Evolutionary conservation across 192 early-diverging fungal genomes (phyloP), one percentile per base, ranked within the genome.

Genomic region (Coemansia sp.): DNA sequence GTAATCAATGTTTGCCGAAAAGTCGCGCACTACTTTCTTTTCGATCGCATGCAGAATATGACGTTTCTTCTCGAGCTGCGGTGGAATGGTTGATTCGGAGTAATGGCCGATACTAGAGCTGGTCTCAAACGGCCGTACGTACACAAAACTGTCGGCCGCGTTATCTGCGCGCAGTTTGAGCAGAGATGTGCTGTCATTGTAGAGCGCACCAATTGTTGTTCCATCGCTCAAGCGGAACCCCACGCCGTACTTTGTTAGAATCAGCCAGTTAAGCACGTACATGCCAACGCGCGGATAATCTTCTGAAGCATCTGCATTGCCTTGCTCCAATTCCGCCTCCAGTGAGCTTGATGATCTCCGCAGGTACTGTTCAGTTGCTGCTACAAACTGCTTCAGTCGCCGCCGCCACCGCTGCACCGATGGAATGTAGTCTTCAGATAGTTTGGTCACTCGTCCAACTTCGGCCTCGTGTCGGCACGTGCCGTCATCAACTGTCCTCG

Each of bases 191-290:
- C 86, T 85, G 75, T 98, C 96, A 54, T 97, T 97, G 73, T 90
- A 97, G 45, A 90, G 83, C 1, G 94, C 87, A 10, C 95, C 96
- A 23, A 85, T 75, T 9, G 88, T 87, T 22, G 21, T 12, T 10
- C 92, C 90, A 69, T 97, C 93, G 24, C 89, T 87, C 59, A 97
- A 73, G 52, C 89, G 85, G 74, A 95, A 98, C 1, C 91, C 91
- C 54, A 97, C 72, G 8, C 96, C 96, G 69, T 95, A 97, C 39
- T 90, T 92, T 62, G 82, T 74, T 11, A 89, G 82, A 62, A 88
- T 89, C 58, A 97, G 85, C 94, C 95, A 98, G 69, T 90, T 93
- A 24, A 85, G 84, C 38, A 98, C 83, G 62, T 94, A 96, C 25
- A 93, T 73, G 57, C 77, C 77, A 3, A 80, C 77, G 5, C 56